These are phyloP conservation scores for Gliomastix tumulicola DNA, from an alignment of 2,329 filamentous ascomycete genomes.

Conservation along the genomic window DNA sequence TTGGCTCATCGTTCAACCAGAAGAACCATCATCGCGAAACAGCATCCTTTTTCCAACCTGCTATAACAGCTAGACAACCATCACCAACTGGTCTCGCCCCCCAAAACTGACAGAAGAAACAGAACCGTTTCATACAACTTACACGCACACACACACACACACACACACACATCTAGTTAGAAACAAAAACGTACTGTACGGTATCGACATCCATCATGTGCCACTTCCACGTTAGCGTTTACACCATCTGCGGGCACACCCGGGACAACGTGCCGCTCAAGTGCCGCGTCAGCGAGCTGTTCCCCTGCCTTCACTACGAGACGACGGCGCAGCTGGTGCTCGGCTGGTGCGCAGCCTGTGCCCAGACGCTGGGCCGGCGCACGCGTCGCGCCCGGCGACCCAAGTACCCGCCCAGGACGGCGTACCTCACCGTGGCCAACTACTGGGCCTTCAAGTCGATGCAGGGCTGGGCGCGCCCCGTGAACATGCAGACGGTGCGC, in stretches of 20 bases:
- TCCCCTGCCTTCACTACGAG: not conserved
- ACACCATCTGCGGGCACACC: not conserved
- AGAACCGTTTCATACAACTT: too few relatives aligned
- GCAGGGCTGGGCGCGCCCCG: too few relatives aligned
- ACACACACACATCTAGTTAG: too few relatives aligned
- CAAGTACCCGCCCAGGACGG: not conserved
- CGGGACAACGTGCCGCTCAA: not conserved
- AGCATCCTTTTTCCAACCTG: not conserved
- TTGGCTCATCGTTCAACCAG: too few relatives aligned
- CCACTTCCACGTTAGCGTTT: not conserved
- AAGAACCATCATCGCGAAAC: too few relatives aligned
- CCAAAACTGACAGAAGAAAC: too few relatives aligned
- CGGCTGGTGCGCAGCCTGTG: not conserved
- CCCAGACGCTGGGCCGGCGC: not conserved
- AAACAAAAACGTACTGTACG: too few relatives aligned
- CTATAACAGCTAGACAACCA: too few relatives aligned
- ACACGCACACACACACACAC: too few relatives aligned
- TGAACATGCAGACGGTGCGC: too few relatives aligned
- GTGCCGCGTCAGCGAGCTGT: not conserved
- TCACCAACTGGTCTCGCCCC: too few relatives aligned
- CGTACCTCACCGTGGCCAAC: not conserved
- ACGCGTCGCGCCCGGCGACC: not conserved
- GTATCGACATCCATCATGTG: too few relatives aligned
- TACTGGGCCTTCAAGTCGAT: not conserved
- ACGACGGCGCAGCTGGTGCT: not conserved